These are phyloP conservation scores for Eimeria necatrix DNA, from an alignment of 169 alveolate species.

Conservation along the genomic window DNA sequence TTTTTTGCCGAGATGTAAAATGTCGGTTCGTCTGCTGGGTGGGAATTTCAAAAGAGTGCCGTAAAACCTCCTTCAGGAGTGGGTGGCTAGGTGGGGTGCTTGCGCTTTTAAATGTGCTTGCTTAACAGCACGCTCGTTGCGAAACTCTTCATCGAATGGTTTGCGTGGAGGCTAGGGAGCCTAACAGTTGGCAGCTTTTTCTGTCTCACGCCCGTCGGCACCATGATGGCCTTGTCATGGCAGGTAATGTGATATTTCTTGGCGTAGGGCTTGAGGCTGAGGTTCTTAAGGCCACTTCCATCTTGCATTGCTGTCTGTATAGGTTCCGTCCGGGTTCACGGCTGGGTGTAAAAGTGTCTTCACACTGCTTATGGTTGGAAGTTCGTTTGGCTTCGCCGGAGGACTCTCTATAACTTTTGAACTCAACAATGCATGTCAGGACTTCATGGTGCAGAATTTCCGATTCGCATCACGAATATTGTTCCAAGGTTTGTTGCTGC, in stretches of 20 bases:
- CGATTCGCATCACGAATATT: no score
- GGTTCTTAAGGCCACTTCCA: no score
- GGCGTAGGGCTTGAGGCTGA: background rate
- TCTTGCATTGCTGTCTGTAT: background rate
- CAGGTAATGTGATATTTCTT: background rate
- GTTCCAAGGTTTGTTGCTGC: constrained; percentile 13
- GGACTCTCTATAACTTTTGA: no score
- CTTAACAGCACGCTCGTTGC: constrained; percentile 42
- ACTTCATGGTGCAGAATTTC: background rate
- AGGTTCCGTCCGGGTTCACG: background rate
- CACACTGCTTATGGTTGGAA: background rate
- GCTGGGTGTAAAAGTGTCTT: background rate
- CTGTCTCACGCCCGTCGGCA: constrained; percentile 64
- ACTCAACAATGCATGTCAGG: no score
- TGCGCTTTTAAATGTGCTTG: background rate
- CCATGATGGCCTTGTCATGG: constrained; percentile 64
- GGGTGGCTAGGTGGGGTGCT: background rate
- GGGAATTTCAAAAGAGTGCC: background rate
- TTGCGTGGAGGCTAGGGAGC: constrained; percentile 50
- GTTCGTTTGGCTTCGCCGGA: background rate
- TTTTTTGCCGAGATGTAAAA: background rate
- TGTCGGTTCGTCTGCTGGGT: no score
- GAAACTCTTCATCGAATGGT: constrained; percentile 59
- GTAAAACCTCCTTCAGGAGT: background rate
- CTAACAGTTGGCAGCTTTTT: background rate